Evolutionary conservation across 106 monocot genomes (phyloP), one percentile per base, ranked within the genome.

Genomic region (Agapanthus africanus): DNA sequence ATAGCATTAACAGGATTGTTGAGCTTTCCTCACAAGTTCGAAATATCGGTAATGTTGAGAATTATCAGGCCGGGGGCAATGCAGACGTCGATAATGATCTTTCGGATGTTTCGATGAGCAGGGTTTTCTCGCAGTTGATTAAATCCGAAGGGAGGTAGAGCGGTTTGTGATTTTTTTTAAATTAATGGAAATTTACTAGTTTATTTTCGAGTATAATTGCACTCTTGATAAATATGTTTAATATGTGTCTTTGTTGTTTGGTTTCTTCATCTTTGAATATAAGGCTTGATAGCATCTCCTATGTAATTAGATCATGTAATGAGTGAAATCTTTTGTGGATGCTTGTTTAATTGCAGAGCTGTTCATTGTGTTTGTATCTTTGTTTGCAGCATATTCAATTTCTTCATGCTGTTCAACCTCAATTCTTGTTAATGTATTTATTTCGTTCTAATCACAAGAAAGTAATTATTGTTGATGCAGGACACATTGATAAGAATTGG

Each of bases 71-170:
- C n/a, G 51, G 40, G 35, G 56, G 31, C 7, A 34, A 27, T 68
- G 21, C 35, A 21, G 19, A 54, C 26, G 60, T 35, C 23, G 28
- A 9, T 31, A 37, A 71, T 42, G 83, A 87, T 63, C 74, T 77
- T 41, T 80, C 80, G 15, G 77, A 80, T 65, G 81, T 93, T 35
- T 88, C 83, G 13, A 88, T 88, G 93, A 88, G 83, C 33, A 80
- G 75, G 33, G 83, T 93, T 62, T 93, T 93, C 74, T 93, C 93
- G 26, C 88, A 86, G 83, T 65, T 93, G 65, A 71, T 93, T 63
- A 79, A 93, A 37, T 72, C 83, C 40, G 86, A 93, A 65, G 93
- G 88, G 36, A 86, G 93, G 79, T 88, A 73, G 37, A 2, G 46
- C 46, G 13, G 46, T 15, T 47, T 47, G 19, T 47, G 19, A 47